These are phyloP conservation scores for Saprolegnia parasitica DNA, from an alignment of 352 stramenopile genomes.

Conservation along the genomic window DNA sequence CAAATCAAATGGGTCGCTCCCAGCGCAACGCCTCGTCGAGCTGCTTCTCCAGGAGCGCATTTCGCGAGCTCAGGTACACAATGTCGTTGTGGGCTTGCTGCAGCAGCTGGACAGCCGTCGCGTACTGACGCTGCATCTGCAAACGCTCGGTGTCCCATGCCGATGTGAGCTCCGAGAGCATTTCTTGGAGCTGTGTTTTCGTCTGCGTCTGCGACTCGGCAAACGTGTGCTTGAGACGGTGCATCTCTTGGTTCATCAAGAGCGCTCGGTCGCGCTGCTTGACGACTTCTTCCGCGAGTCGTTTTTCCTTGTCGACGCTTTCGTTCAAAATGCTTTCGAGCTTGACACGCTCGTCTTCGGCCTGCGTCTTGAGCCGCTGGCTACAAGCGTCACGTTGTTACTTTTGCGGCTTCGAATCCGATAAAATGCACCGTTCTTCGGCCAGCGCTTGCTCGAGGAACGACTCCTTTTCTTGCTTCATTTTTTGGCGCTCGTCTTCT, in stretches of 20 bases:
- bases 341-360: constrained; percentile 54
- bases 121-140: constrained; percentile 48
- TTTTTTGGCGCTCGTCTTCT: constrained; percentile 77
- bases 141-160: constrained; percentile 49
- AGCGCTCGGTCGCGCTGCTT: constrained; percentile 46
- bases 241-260: constrained; percentile 53
- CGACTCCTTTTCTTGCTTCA: constrained; percentile 58
- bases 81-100: constrained; percentile 64
- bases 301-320: constrained; percentile 72
- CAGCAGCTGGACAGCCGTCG: constrained; percentile 45
- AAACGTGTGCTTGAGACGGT: constrained; percentile 51
- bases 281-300: constrained; percentile 69
- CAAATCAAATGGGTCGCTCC: constrained; percentile 6
- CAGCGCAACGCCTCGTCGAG: constrained; percentile 29
- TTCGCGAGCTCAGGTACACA: constrained; percentile 43
- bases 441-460: constrained; percentile 62
- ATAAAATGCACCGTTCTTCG: constrained; percentile 39
- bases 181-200: constrained; percentile 40
- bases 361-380: constrained; percentile 46
- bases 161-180: constrained; percentile 48
- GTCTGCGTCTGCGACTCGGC: constrained; percentile 49
- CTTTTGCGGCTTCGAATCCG: too few species aligned
- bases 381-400: too few species aligned
- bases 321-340: constrained; percentile 44
- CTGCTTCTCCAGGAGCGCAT: constrained; percentile 52